A percentile compares a stretch with the other conserved stretches of the same genome.
Conservation (phyloP, 2,329 filamentous ascomycete genomes). For the Paecilomyces variotii region DNA sequence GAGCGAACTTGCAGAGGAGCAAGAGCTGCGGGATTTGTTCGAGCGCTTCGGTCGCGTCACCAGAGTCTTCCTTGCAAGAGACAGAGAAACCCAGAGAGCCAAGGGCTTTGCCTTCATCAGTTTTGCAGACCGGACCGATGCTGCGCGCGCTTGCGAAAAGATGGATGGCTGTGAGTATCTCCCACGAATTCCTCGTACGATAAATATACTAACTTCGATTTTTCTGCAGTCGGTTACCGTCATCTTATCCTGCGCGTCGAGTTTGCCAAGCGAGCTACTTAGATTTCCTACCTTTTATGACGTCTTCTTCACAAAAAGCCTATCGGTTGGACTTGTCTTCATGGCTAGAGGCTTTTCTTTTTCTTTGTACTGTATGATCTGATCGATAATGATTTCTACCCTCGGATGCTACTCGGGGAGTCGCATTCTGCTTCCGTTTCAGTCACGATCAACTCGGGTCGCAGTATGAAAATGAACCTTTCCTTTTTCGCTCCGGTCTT, state of each 20-base stretch:
- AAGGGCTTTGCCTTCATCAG: constrained; percentile 99
- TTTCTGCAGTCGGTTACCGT: constrained; percentile 40
- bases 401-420: constrained; percentile 17
- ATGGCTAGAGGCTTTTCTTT: constrained; percentile 19
- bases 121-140: constrained; percentile 83
- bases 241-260: constrained; percentile 47
- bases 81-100: constrained; percentile 87
- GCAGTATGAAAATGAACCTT: background rate
- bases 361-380: constrained; percentile 30
- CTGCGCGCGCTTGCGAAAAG: constrained; percentile 87
- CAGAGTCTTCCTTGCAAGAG: constrained; percentile 94
- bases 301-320: constrained; percentile 18
- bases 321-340: constrained; percentile 22
- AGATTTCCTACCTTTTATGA: constrained; percentile 20
- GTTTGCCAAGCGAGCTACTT: constrained; percentile 42
- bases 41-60: constrained; percentile 95
- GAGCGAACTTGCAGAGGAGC: constrained; percentile 93
- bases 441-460: constrained; percentile 9
- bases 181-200: background rate
- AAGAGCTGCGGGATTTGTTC: constrained; percentile 94
- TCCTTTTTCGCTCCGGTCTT: background rate
- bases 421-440: constrained; percentile 23
- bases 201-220: constrained; percentile 15
- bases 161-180: constrained; percentile 76
- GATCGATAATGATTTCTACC: constrained; percentile 30